A percentile compares a stretch with the other conserved stretches of the same genome.
These are phyloP conservation scores for Pseudoneurospora amorphoporcata DNA, from an alignment of 495 filamentous ascomycete species.

Conservation along the genomic window DNA sequence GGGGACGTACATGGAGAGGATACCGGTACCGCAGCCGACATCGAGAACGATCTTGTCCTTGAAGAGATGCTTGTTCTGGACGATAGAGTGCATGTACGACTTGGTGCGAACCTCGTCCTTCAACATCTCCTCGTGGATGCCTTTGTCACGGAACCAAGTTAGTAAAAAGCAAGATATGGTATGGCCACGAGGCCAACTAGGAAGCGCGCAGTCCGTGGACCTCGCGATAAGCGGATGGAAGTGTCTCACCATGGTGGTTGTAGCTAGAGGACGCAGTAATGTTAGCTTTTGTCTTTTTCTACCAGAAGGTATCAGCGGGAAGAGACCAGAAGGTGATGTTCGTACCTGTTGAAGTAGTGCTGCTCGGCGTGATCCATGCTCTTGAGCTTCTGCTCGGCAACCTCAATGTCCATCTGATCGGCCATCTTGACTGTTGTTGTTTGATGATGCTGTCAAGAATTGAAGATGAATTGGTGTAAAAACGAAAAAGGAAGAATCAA, in stretches of 20 bases:
- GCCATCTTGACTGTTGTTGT: conserved; percentile 22
- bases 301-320: not conserved
- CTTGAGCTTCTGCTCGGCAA: conserved; percentile 42
- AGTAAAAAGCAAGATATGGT: conserved; percentile 17
- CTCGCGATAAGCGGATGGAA: conserved; percentile 2
- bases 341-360: conserved; percentile 94
- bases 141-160: conserved; percentile 33
- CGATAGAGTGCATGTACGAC: conserved; percentile 93
- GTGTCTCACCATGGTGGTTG: conserved; percentile 79
- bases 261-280: conserved; percentile 48
- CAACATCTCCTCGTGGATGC: conserved; percentile 97
- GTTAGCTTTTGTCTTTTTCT: conserved; percentile 2
- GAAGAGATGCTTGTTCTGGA: conserved; percentile 87
- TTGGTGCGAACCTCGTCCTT: conserved; percentile 97
- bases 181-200: not conserved
- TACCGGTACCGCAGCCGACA: conserved; percentile 87
- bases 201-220: conserved; percentile 3
- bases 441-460: not conserved
- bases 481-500: not conserved
- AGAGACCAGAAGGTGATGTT: not conserved
- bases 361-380: conserved; percentile 79
- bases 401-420: conserved; percentile 34
- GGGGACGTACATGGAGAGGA: conserved; percentile 63
- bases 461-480: not conserved
- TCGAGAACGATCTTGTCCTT: conserved; percentile 85